Evolutionary conservation across 805 yeast genomes (phyloP).

Genomic region (Candida incommunis): DNA sequence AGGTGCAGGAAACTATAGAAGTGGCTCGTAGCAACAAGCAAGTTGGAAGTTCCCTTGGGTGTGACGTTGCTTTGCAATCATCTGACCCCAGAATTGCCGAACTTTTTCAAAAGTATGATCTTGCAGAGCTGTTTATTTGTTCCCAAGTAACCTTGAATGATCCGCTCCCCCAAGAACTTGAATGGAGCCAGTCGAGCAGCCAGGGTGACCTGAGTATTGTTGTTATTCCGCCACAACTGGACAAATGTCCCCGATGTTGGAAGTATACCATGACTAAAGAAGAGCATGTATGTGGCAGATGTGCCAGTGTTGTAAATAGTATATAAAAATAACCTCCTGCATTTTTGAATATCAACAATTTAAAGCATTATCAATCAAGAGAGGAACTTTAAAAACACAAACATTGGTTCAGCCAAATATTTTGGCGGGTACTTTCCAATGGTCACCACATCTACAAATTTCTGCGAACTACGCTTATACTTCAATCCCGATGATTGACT

Average conservation of each 20-base stretch:
- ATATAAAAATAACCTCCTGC: neutral
- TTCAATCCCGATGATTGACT: too few relatives aligned
- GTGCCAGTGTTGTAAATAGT: constrained; percentile 19
- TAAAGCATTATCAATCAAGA: constrained; percentile 8
- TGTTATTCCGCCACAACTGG: constrained; percentile 31
- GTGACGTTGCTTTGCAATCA: constrained; percentile 28
- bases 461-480: too few relatives aligned
- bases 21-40: constrained; percentile 37
- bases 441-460: too few relatives aligned
- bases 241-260: constrained; percentile 95
- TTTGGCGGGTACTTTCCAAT: too few relatives aligned
- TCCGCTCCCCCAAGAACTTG: constrained; percentile 7
- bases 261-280: constrained; percentile 42
- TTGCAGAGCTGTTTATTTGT: constrained; percentile 47
- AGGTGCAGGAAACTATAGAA: constrained; percentile 40
- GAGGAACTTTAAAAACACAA: too few relatives aligned
- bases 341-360: constrained; percentile 11
- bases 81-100: constrained; percentile 7
- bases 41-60: constrained; percentile 39
- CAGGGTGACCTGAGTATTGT: constrained; percentile 20
- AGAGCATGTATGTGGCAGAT: constrained; percentile 50
- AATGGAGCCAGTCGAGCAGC: constrained; percentile 21
- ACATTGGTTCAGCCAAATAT: too few relatives aligned
- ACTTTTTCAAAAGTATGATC: constrained; percentile 18
- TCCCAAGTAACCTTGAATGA: constrained; percentile 37